Base-by-base conservation (phyloP, 2,329 filamentous ascomycete genomes). In the Apiospora pterosperma region DNA sequence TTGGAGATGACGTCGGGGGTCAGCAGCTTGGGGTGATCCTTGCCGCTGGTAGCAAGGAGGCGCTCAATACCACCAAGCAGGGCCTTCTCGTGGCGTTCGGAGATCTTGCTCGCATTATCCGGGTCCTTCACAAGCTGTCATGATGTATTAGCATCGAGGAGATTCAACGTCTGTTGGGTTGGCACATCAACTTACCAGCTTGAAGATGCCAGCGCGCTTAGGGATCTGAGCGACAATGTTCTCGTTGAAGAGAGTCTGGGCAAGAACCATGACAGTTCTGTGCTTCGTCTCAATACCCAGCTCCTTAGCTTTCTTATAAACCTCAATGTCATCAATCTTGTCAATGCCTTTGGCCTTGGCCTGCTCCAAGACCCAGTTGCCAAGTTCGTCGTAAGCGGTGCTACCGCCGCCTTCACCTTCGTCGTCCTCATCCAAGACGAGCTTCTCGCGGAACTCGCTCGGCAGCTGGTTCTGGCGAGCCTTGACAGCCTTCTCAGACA, bases 301-400 rank as follows among this genome's bases (percentile, higher is more conserved):
- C 73, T 98, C 96, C 83, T 97, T 96, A 69, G 95, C 95, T 86
- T 99, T 98, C 81, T 96, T 82, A 80, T 97, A 98, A 77, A 99
- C 92, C 42, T 94, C 90, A 70, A 98, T 86, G 74, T 96, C 94
- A 75, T 93, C 90, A 69, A 99, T 86, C 66, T 93, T 89, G 80
- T 88, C 85, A 72, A 97, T 84, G 72, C 89, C 84, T 67, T 91
- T 92, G 80, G 91, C 89, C 69, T 88, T 86, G 65, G 90, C 89
- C 75, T 94, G 85, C 66, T 84, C 84, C 74, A 92, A 86, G 74
- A 99, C 92, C 96, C 96, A 99, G 80, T 90, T 92, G 76, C 94
- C 96, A 69, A 99, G 89, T 72, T 92, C 88, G 76, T 97, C 94
- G 77, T 98, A 99, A 76, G 87, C 85, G 70, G 88, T 94, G 79